A percentile compares a stretch with the other conserved stretches of the same genome.
Conservation (phyloP, 1,284 basidiomycete species). For the Leccinum griseonigrum region DNA sequence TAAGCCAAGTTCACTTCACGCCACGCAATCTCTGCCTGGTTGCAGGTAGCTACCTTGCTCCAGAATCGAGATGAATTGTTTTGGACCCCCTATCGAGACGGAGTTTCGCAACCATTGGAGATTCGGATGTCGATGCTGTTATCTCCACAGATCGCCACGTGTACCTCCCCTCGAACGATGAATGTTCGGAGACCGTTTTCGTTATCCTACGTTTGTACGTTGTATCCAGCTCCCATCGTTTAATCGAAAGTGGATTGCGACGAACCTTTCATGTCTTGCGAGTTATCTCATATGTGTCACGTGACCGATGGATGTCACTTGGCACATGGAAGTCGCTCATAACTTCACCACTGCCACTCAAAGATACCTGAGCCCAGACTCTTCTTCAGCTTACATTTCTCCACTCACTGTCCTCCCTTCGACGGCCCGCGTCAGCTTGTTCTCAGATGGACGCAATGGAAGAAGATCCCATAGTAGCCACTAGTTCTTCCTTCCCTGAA, state of each 20-base stretch:
- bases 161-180: conserved; percentile 1
- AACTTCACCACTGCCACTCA: conserved; percentile 18
- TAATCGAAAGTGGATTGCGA: conserved; percentile 3
- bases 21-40: conserved; percentile 92
- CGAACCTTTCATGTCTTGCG: background rate
- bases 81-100: background rate
- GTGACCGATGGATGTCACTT: conserved; percentile 13
- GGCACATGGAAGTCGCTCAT: conserved; percentile 2
- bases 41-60: conserved; percentile 66
- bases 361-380: conserved; percentile 20
- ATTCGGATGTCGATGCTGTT: background rate
- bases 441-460: conserved; percentile 35
- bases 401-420: background rate
- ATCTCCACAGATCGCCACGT: background rate
- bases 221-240: conserved; percentile 2
- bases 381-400: conserved; percentile 7
- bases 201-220: conserved; percentile 5
- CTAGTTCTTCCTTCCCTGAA: conserved; percentile 21
- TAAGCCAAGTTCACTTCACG: conserved; percentile 92
- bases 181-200: background rate
- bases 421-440: background rate
- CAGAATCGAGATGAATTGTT: conserved; percentile 50
- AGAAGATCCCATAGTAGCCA: conserved; percentile 30
- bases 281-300: conserved; percentile 11
- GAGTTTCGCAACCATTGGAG: background rate